Base-by-base conservation (phyloP, 1,284 basidiomycete species). In the Melampsora allii-populina region DNA sequence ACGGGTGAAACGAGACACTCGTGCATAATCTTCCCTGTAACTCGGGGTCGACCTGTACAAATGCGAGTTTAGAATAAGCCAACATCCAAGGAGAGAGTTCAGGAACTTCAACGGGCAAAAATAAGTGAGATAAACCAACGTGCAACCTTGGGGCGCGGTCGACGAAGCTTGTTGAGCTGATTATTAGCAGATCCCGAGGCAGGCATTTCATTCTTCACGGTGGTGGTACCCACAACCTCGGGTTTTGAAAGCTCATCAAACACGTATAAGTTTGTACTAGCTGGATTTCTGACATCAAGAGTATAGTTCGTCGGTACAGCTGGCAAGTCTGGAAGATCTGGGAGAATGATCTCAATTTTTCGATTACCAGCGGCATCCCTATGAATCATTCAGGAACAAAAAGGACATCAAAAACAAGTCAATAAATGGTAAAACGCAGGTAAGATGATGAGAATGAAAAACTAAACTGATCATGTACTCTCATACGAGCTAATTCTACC, bases 1-100 rank as follows among this genome's bases (percentile, higher is more conserved):
- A 80, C 75, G 2, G 82, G 81, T 31, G 79, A 76, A 58, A 81
- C 77, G 21, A 79, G 78, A 45, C 79, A 80, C 75, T 83, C 81
- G 75, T 83, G 82, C 21, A 79, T 77, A 27, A 83, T 79, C 12
- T 75, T 76, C 0, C 79, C 81, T 6, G 81, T 65, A 6, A 82
- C 48, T n/a, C 76, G 75, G 14, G 79, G 77, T 39, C 77, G 66
- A 36, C 78, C 77, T 79, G 24, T 39, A 1, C 1, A 2, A 14
- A 27, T 2, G 27, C 63, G 27, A 53, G 39, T 59, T 9, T 19
- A 63, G 60, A 29, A 63, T 46, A 50, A 67, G 63, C 21, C 56
- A 21, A 14, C 33, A 33, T 1, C 45, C 66, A 2, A 56, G n/a
- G 6, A 64, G 71, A 19, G 39, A 46, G 4, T 21, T 12, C 24